Evolutionary conservation across 2,329 filamentous ascomycete genomes (phyloP), one percentile per base, ranked within the genome.

Genomic region (Sporothrix sp.): DNA sequence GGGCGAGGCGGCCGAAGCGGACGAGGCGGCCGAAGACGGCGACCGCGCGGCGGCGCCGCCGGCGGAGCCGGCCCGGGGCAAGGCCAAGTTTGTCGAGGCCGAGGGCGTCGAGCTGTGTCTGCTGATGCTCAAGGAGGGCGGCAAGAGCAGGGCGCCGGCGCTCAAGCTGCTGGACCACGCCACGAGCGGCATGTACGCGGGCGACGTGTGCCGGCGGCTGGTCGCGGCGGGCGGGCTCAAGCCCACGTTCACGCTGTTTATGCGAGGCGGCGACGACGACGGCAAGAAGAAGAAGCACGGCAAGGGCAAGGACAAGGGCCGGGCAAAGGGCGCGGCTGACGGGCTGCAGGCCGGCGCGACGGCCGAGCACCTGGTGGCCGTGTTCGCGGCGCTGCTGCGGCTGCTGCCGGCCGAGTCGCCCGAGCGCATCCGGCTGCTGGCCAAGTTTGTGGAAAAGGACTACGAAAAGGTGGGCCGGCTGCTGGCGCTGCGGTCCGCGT

Each of bases 371-470:
- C 70, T 97, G 0, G 72, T 97, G 7, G 84, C 86, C 8, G 85
- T 97, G 9, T 89, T 97, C 56, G 79, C 86, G 1, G 87, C 85
- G 0, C 76, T 98, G 63, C 73, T 98, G 1, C 82, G 89, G 21
- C 74, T 83, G 4, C 67, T 98, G 1, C 89, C 90, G 0, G 85
- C 81, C 14, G 80, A 87, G 28, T 89, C 87, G 1, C 74, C 87
- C 0, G 75, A 82, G 28, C 79, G 93, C 6, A 94, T 97, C 58
- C 80, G 93, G 4, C 78, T 84, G 1, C 75, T 97, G 4, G 91
- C 90, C 43, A 98, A 98, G 62, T 97, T 97, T 60, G 85, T 95
- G 16, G 93, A 98, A 65, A 95, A 88, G 63, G 82, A 95, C 57
- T 95, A 94, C 63, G 87, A 84, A 58, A 97, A 97, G 71, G 79